phyloP scores from a whole-genome alignment of 129 eudicot species.

The Arctium minus region DNA sequence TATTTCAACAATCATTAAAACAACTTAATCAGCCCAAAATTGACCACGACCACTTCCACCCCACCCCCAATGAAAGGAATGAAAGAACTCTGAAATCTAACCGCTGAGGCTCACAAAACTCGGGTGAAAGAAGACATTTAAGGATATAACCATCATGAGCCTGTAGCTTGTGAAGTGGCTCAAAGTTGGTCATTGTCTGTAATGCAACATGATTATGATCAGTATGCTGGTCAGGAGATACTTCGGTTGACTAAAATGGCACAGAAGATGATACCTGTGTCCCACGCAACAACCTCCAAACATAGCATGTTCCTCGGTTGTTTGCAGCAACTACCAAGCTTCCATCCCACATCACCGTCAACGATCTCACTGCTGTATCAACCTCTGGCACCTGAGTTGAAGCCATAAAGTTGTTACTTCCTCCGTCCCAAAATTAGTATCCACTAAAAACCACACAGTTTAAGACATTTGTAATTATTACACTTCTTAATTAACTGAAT shows the following conservation, averaged over 20 bases:
- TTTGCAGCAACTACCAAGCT: slow-evolving; percentile 97
- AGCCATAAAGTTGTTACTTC: neutral
- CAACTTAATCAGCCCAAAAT: neutral
- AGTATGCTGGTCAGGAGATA: neutral
- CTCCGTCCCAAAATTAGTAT: neutral
- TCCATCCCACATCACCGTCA: slow-evolving; percentile 99
- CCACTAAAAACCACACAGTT: neutral
- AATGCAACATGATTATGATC: slow-evolving; percentile 14
- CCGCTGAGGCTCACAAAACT: slow-evolving; percentile 86
- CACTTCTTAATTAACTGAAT: neutral
- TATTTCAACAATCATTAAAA: slow-evolving; percentile 18
- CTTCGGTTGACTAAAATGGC: neutral
- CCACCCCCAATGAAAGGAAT: neutral
- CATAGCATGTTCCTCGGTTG: slow-evolving; percentile 92
- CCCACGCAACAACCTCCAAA: slow-evolving; percentile 90
- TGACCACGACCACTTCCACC: neutral
- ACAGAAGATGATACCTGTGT: slow-evolving; percentile 57
- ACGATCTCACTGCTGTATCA: slow-evolving; percentile 93
- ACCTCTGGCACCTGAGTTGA: slow-evolving; percentile 88
- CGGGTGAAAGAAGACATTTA: slow-evolving; percentile 97
- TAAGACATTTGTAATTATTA: neutral
- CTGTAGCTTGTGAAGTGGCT: slow-evolving; percentile 94
- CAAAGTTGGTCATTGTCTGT: slow-evolving; percentile 99
- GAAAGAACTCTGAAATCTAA: slow-evolving; percentile 25
- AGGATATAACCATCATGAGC: slow-evolving; percentile 96